Base-by-base conservation (phyloP, 2,329 filamentous ascomycete species). In the Emmonsia crescens region DNA sequence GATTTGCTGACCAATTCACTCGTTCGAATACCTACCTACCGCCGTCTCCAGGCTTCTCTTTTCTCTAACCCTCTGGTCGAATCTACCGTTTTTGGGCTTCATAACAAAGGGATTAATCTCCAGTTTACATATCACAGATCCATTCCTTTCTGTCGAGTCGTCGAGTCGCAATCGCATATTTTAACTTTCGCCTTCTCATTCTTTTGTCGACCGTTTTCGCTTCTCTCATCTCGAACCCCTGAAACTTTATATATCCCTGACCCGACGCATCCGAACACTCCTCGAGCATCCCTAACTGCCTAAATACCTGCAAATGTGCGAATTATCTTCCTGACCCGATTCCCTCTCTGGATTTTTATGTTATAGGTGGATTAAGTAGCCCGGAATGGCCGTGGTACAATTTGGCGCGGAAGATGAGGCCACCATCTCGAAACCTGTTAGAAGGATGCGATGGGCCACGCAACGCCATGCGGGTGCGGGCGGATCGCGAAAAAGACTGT, bases 381-480 rank as follows among this genome's bases (percentile, higher is more conserved):
- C 61, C 61, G 61, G 63, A 62, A 77, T 77, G 75, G 72, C 75
- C 70, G 70, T 73, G 63, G 68, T 73, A 66, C 71, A 71, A 57
- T 74, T 76, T 58, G 68, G 69, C 60, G 64, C 66, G 48, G 71
- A 72, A 42, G 68, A 69, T 60, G 66, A 66, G 55, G 67, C 72
- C 54, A 79, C 84, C 68, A 77, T 82, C 63, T 82, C 83, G 51
- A 83, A 82, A 65, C 81, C 83, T 9, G 88, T 86, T 27, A 91
- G 93, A 73, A 83, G 92, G 72, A 86, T 94, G 75, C 83, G 94
- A 85, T 97, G 94, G 94, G 93, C 94, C 21, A 97, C 94, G n/a
- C 89, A 92, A 71, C 89, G 91, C 73, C 84, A 89, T 74, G 86
- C 86, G 16, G 85, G 89, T 69, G 83, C 86, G 71, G 89, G 86